phyloP scores from a whole-genome alignment of 2,329 filamentous ascomycete species.

The Xylariaceae sp. region DNA sequence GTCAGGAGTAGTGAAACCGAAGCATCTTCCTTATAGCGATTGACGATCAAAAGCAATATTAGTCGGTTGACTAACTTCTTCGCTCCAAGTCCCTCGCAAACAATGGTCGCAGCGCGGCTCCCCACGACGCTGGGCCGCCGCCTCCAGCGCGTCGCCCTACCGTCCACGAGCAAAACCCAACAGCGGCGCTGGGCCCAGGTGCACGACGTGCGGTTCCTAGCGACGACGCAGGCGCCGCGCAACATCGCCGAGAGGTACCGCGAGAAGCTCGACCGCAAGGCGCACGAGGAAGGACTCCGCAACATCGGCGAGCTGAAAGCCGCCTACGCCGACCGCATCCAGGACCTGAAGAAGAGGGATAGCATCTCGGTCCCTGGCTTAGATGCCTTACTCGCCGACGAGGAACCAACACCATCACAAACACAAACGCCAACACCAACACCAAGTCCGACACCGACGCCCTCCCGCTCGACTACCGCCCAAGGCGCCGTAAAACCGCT shows the following conservation, averaged over 20 bases:
- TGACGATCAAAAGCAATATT: neutral
- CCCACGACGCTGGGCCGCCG: slow-evolving; percentile 28
- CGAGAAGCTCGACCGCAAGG: slow-evolving; percentile 83
- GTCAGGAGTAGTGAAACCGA: too few species aligned
- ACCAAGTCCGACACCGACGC: neutral
- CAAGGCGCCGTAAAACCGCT: slow-evolving; percentile 52
- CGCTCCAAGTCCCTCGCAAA: neutral
- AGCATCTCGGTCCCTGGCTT: slow-evolving; percentile 56
- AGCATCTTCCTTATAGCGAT: too few species aligned
- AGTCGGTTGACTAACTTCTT: neutral
- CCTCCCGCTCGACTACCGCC: slow-evolving; percentile 15
- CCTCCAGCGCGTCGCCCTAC: slow-evolving; percentile 17
- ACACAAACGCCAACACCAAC: neutral
- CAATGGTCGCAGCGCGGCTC: slow-evolving; percentile 26
- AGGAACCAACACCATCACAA: slow-evolving; percentile 32
- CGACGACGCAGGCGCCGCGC: slow-evolving; percentile 73
- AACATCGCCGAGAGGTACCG: slow-evolving; percentile 84
- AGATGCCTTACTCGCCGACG: slow-evolving; percentile 41
- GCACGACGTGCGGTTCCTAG: slow-evolving; percentile 88
- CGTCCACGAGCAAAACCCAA: slow-evolving; percentile 33
- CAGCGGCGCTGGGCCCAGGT: slow-evolving; percentile 92
- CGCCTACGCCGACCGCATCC: slow-evolving; percentile 85
- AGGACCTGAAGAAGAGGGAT: slow-evolving; percentile 71
- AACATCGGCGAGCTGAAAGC: slow-evolving; percentile 79
- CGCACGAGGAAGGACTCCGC: slow-evolving; percentile 71